A percentile compares a stretch with the other conserved stretches of the same genome.
Conservation (phyloP, 2,329 filamentous ascomycete species). For the Rhinocladiella mackenziei region DNA sequence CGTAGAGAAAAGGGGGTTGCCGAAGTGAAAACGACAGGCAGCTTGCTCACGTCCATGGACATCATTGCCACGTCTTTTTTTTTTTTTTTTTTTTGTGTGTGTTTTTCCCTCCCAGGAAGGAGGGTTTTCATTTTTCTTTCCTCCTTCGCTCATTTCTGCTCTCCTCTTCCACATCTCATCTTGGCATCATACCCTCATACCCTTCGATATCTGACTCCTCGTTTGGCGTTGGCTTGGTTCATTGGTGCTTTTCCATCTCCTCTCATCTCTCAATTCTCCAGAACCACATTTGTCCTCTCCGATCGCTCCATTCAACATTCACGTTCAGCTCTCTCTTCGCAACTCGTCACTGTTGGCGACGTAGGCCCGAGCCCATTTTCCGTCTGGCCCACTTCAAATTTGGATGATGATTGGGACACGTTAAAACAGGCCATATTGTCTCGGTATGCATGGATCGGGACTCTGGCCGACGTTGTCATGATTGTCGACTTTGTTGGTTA, state of each 20-base stretch:
- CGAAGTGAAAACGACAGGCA: background rate
- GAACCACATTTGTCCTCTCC: background rate
- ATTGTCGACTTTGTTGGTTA: background rate
- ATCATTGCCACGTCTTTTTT: slow-evolving; percentile 10
- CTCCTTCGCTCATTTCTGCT: background rate
- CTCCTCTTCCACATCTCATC: background rate
- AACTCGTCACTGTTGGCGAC: too few species aligned
- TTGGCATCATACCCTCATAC: background rate
- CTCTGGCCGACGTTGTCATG: background rate
- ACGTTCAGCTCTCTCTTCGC: too few species aligned
- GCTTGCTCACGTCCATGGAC: slow-evolving; percentile 7
- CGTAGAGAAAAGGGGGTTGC: too few species aligned
- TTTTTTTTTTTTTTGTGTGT: background rate
- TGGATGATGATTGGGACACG: too few species aligned
- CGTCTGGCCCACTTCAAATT: too few species aligned
- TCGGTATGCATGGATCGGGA: too few species aligned
- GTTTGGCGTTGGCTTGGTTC: background rate
- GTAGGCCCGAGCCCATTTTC: slow-evolving; percentile 12
- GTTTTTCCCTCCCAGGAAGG: background rate
- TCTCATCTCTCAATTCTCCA: background rate
- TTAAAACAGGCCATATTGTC: too few species aligned
- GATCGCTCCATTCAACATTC: background rate
- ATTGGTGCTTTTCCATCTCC: background rate
- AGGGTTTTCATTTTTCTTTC: background rate
- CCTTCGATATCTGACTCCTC: background rate